Conservation (phyloP, 768 basidiomycete genomes). For the Leccinum longicurvipes region DNA sequence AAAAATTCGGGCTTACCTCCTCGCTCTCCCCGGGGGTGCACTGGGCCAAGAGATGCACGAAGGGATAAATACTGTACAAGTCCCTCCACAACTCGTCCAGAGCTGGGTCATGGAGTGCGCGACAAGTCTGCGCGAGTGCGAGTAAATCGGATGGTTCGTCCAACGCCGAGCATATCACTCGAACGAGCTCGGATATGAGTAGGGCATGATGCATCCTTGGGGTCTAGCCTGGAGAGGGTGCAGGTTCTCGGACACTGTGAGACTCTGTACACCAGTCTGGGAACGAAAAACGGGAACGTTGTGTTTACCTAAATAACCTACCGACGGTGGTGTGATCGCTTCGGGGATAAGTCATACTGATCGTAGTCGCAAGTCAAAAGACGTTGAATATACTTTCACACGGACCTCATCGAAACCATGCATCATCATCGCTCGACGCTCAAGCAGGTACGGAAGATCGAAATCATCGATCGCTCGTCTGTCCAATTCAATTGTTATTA, state of each 20-base stretch:
- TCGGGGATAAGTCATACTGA: background rate
- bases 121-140: conserved; percentile 24
- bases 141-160: conserved; percentile 19
- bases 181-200: conserved; percentile 19
- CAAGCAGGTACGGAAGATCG: conserved; percentile 60
- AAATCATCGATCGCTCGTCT: background rate
- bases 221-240: background rate
- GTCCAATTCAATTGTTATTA: conserved; percentile 1
- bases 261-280: background rate
- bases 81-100: conserved; percentile 25
- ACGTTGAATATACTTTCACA: background rate
- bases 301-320: conserved; percentile 16
- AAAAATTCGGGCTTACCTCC: conserved; percentile 8
- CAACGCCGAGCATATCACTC: conserved; percentile 15
- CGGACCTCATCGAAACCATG: conserved; percentile 29
- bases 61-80: conserved; percentile 20
- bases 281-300: background rate
- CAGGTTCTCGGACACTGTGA: too few relatives aligned
- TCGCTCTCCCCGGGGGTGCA: background rate
- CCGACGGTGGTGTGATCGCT: conserved; percentile 7
- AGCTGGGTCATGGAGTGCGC: conserved; percentile 19
- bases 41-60: conserved; percentile 15
- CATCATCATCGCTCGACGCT: conserved; percentile 77
- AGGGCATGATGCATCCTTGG: conserved; percentile 23
- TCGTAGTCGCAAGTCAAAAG: too few relatives aligned